phyloP scores from a whole-genome alignment of 2,329 filamentous ascomycete species.

The Beauveria bassiana region DNA sequence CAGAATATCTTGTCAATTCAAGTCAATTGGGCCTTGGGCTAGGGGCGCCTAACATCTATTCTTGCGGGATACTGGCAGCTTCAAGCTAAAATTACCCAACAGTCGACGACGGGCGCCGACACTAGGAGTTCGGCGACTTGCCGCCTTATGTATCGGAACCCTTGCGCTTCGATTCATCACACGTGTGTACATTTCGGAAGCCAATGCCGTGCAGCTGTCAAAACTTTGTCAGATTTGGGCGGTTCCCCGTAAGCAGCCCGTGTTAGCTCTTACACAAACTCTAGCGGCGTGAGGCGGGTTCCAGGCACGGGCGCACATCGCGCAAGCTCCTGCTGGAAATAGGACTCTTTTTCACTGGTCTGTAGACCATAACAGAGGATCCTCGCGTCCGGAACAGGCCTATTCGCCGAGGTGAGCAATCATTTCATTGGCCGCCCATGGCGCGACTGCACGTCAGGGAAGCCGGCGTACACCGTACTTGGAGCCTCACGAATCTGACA shows the following conservation, averaged over 20 bases:
- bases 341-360: not conserved
- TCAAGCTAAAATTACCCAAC: not conserved
- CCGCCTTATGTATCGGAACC: not conserved
- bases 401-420: not conserved
- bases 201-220: not conserved
- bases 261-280: slow-evolving; percentile 7
- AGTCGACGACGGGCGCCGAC: not conserved
- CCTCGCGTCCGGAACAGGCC: not conserved
- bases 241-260: slow-evolving; percentile 1
- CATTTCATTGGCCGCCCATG: not conserved
- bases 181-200: not conserved
- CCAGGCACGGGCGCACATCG: not conserved
- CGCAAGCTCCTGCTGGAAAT: not conserved
- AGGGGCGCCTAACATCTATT: slow-evolving; percentile 2
- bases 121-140: slow-evolving; percentile 7
- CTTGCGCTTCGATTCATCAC: not conserved
- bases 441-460: not conserved
- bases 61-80: not conserved
- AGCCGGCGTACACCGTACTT: slow-evolving; percentile 6
- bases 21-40: not conserved
- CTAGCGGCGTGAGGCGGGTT: not conserved
- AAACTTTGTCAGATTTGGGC: slow-evolving; percentile 6
- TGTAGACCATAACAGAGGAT: not conserved
- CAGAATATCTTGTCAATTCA: not conserved
- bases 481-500: slow-evolving; percentile 1